Percentiles rank a stretch among this genome's conserved stretches.
These are phyloP conservation scores for Dactylellina haptotyla DNA, from an alignment of 2,329 filamentous ascomycete species.

Conservation along the genomic window DNA sequence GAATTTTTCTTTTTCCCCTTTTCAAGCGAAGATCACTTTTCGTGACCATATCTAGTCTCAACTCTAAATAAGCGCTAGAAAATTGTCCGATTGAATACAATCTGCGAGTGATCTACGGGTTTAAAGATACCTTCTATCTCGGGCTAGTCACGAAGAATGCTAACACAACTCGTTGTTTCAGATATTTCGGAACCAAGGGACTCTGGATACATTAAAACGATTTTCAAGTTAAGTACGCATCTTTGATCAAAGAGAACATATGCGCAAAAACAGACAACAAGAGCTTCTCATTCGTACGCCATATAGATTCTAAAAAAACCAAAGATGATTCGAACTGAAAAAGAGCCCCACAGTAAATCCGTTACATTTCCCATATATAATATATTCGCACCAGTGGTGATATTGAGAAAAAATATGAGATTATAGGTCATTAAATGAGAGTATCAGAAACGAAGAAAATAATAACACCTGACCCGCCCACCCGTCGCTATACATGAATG, in stretches of 20 bases:
- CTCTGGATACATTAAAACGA: too few species aligned
- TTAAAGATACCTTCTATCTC: background rate
- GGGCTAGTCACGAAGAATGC: background rate
- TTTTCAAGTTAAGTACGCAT: too few species aligned
- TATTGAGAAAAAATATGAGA: background rate
- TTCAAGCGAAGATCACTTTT: background rate
- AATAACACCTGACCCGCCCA: slow-evolving; percentile 18
- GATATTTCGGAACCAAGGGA: background rate
- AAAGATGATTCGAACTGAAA: too few species aligned
- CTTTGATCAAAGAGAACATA: too few species aligned
- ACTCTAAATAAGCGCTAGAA: background rate
- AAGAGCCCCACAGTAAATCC: too few species aligned
- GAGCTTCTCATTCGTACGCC: too few species aligned
- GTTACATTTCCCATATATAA: too few species aligned
- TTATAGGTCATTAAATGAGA: slow-evolving; percentile 14
- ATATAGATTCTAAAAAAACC: too few species aligned
- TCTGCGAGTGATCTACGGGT: background rate
- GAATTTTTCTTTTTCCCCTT: background rate
- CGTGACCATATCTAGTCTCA: background rate
- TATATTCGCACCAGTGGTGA: background rate
- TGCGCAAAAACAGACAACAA: too few species aligned
- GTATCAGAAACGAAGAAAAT: slow-evolving; percentile 5
- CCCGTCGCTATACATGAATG: background rate
- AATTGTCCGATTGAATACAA: slow-evolving; percentile 2
- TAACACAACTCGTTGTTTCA: too few species aligned